These are phyloP conservation scores for Dimocarpus longan DNA, from an alignment of 345 rosid genomes.

Conservation along the genomic window DNA sequence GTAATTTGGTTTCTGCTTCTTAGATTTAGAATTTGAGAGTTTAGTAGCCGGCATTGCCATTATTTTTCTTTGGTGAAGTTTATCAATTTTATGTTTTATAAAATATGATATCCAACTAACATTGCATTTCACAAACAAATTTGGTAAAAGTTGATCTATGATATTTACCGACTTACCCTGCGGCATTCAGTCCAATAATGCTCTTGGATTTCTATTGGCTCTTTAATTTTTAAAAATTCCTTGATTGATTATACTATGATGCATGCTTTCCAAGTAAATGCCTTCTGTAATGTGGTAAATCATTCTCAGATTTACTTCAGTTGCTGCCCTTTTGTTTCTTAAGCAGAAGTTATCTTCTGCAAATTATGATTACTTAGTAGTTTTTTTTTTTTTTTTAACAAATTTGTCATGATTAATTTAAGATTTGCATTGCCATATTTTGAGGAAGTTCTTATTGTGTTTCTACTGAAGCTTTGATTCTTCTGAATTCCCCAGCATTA, in stretches of 20 bases:
- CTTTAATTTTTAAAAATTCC: neutral
- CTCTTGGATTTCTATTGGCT: neutral
- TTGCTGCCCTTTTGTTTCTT: neutral
- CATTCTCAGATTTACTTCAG: neutral
- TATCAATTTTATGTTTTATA: neutral
- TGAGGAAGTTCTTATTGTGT: neutral
- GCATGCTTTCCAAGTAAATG: neutral
- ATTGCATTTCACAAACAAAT: neutral
- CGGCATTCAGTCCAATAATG: neutral
- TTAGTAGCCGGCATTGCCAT: neutral
- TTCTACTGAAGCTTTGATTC: constrained; percentile 1
- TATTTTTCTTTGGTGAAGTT: neutral
- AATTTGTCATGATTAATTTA: neutral
- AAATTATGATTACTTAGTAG: neutral
- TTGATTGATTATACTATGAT: neutral
- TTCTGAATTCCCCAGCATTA: neutral
- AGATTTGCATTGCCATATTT: neutral
- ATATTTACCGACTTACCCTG: neutral
- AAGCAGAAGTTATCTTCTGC: neutral
- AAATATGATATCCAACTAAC: neutral
- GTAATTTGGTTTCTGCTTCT: neutral
- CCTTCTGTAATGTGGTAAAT: constrained; percentile 4
- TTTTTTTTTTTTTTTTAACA: neutral
- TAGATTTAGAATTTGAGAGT: constrained; percentile 8
- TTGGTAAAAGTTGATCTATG: neutral